Conservation (phyloP, 192 early-diverging fungal species). For the Paraglomus brasilianum region DNA sequence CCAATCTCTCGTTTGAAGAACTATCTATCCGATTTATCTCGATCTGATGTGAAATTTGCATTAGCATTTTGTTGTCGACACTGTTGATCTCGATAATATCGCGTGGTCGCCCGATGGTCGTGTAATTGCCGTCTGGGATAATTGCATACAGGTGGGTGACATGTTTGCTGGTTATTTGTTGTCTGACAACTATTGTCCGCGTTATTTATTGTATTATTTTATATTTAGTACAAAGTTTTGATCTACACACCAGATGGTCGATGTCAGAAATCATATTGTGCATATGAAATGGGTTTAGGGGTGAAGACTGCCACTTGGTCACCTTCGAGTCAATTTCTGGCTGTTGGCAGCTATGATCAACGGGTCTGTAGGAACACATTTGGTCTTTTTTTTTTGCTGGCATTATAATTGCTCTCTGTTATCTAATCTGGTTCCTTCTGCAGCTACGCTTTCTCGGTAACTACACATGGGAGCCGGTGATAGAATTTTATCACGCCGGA, state of each 20-base stretch:
- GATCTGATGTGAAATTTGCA: too few relatives aligned
- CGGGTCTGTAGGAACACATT: conserved; percentile 51
- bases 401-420: background rate
- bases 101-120: conserved; percentile 85
- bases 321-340: conserved; percentile 72
- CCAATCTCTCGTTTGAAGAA: background rate
- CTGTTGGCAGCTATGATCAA: conserved; percentile 84
- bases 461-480: conserved; percentile 66
- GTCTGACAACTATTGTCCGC: conserved; percentile 7
- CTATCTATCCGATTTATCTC: background rate
- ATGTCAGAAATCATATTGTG: conserved; percentile 43
- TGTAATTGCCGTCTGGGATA: conserved; percentile 76
- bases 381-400: conserved; percentile 8
- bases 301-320: conserved; percentile 77
- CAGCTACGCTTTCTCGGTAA: conserved; percentile 70
- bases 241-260: conserved; percentile 72
- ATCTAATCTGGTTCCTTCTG: conserved; percentile 9
- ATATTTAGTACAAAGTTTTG: conserved; percentile 60
- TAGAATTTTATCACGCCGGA: conserved; percentile 61
- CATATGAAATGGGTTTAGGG: conserved; percentile 67
- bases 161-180: background rate
- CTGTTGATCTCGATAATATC: conserved; percentile 71
- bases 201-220: background rate
- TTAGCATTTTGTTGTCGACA: conserved; percentile 68
- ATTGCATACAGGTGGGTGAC: conserved; percentile 55